phyloP scores from a whole-genome alignment of 2,329 filamentous ascomycete genomes.

The Pleoardoris graminearum region DNA sequence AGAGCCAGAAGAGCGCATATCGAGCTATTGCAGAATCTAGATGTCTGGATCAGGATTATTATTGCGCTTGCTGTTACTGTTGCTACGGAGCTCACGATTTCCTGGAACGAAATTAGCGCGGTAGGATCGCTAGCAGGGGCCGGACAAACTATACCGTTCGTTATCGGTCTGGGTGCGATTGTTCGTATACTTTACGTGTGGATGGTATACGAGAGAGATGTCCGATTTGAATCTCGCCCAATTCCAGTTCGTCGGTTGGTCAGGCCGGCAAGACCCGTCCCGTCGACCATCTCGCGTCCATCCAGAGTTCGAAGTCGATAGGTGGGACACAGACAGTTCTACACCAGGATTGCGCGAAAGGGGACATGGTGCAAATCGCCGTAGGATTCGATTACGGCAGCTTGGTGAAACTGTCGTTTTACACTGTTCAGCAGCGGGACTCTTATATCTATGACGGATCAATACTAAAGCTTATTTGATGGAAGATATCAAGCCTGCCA shows the following conservation, averaged over 20 bases:
- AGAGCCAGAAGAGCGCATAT: slow-evolving; percentile 13
- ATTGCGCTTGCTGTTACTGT: slow-evolving; percentile 15
- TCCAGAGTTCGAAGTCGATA: background rate
- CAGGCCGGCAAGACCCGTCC: background rate
- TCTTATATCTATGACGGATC: too few species aligned
- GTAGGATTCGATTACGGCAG: too few species aligned
- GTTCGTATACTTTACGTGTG: slow-evolving; percentile 22
- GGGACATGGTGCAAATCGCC: too few species aligned
- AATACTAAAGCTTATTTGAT: too few species aligned
- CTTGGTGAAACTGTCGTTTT: too few species aligned
- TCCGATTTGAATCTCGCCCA: background rate
- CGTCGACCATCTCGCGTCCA: background rate
- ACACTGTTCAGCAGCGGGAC: too few species aligned
- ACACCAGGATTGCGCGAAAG: too few species aligned
- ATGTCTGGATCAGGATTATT: slow-evolving; percentile 17
- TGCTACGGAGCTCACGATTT: slow-evolving; percentile 23
- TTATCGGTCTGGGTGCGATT: slow-evolving; percentile 17
- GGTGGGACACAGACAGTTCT: too few species aligned
- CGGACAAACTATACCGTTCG: slow-evolving; percentile 26
- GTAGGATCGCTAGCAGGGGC: slow-evolving; percentile 17
- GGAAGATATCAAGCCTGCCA: too few species aligned
- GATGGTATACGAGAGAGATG: background rate
- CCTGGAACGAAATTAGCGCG: slow-evolving; percentile 22
- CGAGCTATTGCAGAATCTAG: slow-evolving; percentile 16
- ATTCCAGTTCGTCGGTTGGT: background rate